These are phyloP conservation scores for Aspergillus japonicus DNA, from an alignment of 2,329 filamentous ascomycete genomes.

Conservation along the genomic window DNA sequence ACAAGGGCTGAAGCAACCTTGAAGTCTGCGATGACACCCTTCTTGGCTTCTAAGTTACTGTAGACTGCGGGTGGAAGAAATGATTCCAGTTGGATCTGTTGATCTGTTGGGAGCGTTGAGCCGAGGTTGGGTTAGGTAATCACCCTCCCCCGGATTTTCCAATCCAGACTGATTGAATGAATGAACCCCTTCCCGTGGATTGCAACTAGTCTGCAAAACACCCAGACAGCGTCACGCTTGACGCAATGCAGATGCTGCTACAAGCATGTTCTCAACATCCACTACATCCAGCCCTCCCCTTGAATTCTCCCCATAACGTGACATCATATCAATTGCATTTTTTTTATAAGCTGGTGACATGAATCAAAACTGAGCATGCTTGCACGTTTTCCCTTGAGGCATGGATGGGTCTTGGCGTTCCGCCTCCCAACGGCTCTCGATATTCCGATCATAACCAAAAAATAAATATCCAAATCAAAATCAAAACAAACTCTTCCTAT, in stretches of 20 bases:
- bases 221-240: no score
- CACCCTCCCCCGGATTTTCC: background rate
- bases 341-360: background rate
- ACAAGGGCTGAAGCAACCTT: background rate
- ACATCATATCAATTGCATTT: background rate
- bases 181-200: no score
- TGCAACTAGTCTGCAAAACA: background rate
- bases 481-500: conserved; percentile 6
- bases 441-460: background rate
- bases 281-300: no score
- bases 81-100: background rate
- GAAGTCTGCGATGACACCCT: no score
- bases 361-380: background rate
- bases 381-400: background rate
- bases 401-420: background rate
- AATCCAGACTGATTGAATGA: background rate
- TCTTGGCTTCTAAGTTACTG: no score
- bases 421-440: background rate
- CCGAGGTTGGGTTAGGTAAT: conserved; percentile 1
- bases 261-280: no score
- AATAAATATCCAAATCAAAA: background rate
- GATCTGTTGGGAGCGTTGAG: background rate
- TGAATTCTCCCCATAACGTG: background rate
- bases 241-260: no score
- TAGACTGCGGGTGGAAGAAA: no score